A percentile compares a stretch with the other conserved stretches of the same genome.
Evolutionary conservation across 805 yeast species (phyloP).

Genomic region (Metschnikowia colocasiae): DNA sequence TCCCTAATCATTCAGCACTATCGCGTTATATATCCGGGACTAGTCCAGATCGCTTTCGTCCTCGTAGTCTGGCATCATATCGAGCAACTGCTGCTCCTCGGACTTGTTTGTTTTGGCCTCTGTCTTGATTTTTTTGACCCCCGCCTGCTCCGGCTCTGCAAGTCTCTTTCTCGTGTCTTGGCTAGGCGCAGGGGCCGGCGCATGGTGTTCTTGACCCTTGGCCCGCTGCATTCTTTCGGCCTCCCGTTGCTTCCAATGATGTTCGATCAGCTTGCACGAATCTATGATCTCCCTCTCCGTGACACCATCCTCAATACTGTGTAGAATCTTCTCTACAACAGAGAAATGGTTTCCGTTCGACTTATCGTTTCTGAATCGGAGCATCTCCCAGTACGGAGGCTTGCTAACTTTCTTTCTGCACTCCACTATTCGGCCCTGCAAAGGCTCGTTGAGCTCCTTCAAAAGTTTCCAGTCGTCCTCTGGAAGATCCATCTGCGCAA

Average conservation of each 20-base stretch:
- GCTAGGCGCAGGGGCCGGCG: constrained; percentile 5
- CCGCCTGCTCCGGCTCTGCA: constrained; percentile 4
- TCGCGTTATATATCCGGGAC: background rate
- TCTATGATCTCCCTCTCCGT: constrained; percentile 68
- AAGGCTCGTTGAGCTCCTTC: constrained; percentile 69
- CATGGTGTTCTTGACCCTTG: constrained; percentile 7
- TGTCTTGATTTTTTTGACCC: constrained; percentile 7
- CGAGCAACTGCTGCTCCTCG: background rate
- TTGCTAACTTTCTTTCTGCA: constrained; percentile 60
- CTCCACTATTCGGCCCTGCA: constrained; percentile 87
- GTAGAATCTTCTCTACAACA: constrained; percentile 77
- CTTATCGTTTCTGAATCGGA: constrained; percentile 93
- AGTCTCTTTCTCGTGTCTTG: constrained; percentile 10
- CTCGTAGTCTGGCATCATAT: constrained; percentile 17
- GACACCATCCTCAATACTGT: constrained; percentile 84
- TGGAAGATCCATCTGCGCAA: constrained; percentile 56
- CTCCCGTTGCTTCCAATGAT: constrained; percentile 61
- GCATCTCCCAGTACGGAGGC: constrained; percentile 69
- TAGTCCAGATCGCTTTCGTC: constrained; percentile 21
- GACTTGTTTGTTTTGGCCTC: background rate
- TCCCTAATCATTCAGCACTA: background rate
- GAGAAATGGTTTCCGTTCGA: constrained; percentile 77
- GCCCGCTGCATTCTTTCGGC: constrained; percentile 28
- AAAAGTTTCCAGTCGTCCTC: constrained; percentile 80
- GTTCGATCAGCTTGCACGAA: constrained; percentile 53